Conservation (phyloP, 176 grass and related monocot genomes). For the Avena sativa region DNA sequence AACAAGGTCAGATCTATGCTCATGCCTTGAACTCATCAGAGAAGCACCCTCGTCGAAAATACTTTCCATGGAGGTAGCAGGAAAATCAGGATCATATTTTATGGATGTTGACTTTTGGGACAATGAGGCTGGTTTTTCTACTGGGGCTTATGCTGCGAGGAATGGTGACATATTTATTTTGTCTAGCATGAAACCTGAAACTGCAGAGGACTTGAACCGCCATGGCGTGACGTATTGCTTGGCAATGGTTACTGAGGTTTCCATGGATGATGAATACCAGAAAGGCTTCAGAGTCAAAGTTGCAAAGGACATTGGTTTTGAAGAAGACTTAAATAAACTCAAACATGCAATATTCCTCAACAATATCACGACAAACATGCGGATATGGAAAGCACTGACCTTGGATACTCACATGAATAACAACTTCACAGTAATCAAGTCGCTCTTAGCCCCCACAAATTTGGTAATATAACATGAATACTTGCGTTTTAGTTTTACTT, state of each 20-base stretch:
- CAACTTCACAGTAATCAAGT: constrained; percentile 68
- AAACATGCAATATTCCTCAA: constrained; percentile 55
- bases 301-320: constrained; percentile 15
- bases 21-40: constrained; percentile 52
- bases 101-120: constrained; percentile 64
- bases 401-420: constrained; percentile 30
- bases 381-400: constrained; percentile 64
- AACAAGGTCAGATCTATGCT: constrained; percentile 61
- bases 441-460: constrained; percentile 45
- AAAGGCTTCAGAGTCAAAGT: constrained; percentile 62
- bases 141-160: constrained; percentile 51
- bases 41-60: constrained; percentile 60
- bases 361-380: constrained; percentile 56
- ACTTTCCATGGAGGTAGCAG: constrained; percentile 46
- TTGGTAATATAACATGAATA: constrained; percentile 48
- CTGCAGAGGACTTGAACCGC: constrained; percentile 50
- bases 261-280: constrained; percentile 45
- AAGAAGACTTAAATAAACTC: constrained; percentile 41
- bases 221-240: constrained; percentile 53
- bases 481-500: background rate
- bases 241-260: constrained; percentile 61
- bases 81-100: constrained; percentile 30
- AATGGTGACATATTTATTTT: constrained; percentile 72
- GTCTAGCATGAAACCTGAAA: constrained; percentile 56
- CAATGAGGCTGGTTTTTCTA: constrained; percentile 37